Evolutionary conservation across 352 stramenopile species (phyloP).

Genomic region (Pythium vanterpoolii): DNA sequence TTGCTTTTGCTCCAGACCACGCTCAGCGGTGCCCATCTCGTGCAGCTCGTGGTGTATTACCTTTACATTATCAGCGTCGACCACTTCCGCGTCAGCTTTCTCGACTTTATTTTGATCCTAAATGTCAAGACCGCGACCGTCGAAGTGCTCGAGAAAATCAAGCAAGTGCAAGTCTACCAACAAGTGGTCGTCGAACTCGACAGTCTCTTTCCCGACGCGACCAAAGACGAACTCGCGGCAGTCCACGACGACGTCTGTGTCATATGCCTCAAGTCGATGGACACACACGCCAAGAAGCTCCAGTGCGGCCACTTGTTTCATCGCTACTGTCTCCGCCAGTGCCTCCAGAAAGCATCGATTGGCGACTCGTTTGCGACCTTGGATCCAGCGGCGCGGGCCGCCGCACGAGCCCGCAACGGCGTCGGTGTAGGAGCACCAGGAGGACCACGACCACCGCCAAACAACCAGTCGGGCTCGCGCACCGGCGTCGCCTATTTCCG

Average conservation of each 20-base stretch:
- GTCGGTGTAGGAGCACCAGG: background rate
- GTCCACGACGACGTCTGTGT: slow-evolving; percentile 76
- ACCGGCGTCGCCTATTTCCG: slow-evolving; percentile 12
- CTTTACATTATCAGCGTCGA: slow-evolving; percentile 80
- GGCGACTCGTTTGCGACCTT: slow-evolving; percentile 45
- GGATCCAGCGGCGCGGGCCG: slow-evolving; percentile 15
- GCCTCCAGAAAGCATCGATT: slow-evolving; percentile 61
- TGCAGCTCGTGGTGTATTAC: slow-evolving; percentile 74
- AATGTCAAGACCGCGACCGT: slow-evolving; percentile 82
- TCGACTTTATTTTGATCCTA: slow-evolving; percentile 76
- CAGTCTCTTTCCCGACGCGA: slow-evolving; percentile 55
- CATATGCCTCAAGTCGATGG: slow-evolving; percentile 76
- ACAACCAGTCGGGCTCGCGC: slow-evolving; percentile 19
- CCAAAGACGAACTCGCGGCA: slow-evolving; percentile 43
- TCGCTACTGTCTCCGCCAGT: slow-evolving; percentile 69
- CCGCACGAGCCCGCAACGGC: background rate
- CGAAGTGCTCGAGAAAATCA: slow-evolving; percentile 59
- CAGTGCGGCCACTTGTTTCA: slow-evolving; percentile 74
- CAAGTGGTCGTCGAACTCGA: slow-evolving; percentile 72
- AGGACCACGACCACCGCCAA: background rate
- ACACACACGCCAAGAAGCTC: slow-evolving; percentile 65
- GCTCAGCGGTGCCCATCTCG: slow-evolving; percentile 56
- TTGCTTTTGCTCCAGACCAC: slow-evolving; percentile 62
- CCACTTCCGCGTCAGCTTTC: slow-evolving; percentile 73
- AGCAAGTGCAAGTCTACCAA: slow-evolving; percentile 66